These are phyloP conservation scores for Dichomitus squalens DNA, from an alignment of 1,284 basidiomycete species.

Conservation along the genomic window DNA sequence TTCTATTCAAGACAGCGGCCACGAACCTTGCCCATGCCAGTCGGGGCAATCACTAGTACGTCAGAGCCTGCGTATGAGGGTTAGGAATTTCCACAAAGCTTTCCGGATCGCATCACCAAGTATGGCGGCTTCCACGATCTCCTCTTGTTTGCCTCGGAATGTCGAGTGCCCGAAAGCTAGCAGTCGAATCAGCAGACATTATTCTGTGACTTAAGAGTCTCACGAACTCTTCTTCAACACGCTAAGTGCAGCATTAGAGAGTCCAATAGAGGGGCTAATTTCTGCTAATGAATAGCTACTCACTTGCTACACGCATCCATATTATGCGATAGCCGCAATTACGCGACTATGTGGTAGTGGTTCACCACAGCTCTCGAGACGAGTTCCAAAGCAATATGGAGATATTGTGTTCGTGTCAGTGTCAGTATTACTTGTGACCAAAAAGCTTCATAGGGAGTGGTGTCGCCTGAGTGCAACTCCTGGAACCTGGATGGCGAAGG, in stretches of 20 bases:
- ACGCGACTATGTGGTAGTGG: too few species aligned
- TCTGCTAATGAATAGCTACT: neutral
- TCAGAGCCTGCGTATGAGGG: constrained; percentile 50
- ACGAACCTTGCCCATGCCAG: constrained; percentile 85
- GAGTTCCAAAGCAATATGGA: too few species aligned
- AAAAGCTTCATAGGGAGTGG: too few species aligned
- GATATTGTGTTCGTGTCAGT: too few species aligned
- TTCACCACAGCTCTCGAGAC: too few species aligned
- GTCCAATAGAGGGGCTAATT: neutral
- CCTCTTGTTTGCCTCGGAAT: constrained; percentile 78
- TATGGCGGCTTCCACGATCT: constrained; percentile 72
- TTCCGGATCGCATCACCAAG: constrained; percentile 40
- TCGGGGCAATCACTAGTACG: constrained; percentile 84
- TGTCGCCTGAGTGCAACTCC: too few species aligned
- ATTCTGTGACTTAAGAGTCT: neutral
- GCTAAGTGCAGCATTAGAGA: neutral
- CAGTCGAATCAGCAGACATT: neutral
- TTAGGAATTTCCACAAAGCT: neutral
- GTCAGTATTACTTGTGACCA: too few species aligned
- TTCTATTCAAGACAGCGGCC: neutral
- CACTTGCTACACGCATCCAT: constrained; percentile 9
- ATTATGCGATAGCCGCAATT: too few species aligned
- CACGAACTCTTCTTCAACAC: neutral
- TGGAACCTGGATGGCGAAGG: neutral
- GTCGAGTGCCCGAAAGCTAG: constrained; percentile 68